A percentile compares a stretch with the other conserved stretches of the same genome.
Conservation (phyloP, 2,329 filamentous ascomycete genomes). For the Aspergillus novoparasiticus region DNA sequence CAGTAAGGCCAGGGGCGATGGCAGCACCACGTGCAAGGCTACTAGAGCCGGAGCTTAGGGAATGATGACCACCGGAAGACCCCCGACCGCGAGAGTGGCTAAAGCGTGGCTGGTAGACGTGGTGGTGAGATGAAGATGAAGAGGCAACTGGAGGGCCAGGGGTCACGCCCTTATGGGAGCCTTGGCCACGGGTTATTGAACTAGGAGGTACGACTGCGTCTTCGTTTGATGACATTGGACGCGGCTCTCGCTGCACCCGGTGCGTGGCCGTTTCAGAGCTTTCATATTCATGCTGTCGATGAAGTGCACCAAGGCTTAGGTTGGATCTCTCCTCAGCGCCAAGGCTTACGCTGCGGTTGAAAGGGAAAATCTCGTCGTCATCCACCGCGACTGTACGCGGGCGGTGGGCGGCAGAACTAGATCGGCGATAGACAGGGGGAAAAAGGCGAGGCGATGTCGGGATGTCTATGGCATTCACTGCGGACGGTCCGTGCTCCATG, state of each 20-base stretch:
- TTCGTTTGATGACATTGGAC: constrained; percentile 21
- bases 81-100: constrained; percentile 41
- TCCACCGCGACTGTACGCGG: constrained; percentile 41
- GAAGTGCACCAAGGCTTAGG: constrained; percentile 33
- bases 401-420: constrained; percentile 47
- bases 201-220: constrained; percentile 22
- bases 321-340: constrained; percentile 44
- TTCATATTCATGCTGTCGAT: constrained; percentile 38
- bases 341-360: constrained; percentile 50
- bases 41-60: constrained; percentile 43
- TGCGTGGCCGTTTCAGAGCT: constrained; percentile 23
- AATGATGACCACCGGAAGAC: constrained; percentile 39
- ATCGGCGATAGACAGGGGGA: constrained; percentile 44
- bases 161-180: constrained; percentile 22
- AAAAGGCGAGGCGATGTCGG: constrained; percentile 49
- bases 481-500: constrained; percentile 35
- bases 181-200: constrained; percentile 23
- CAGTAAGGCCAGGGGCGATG: constrained; percentile 34
- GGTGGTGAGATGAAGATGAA: constrained; percentile 35
- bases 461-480: constrained; percentile 51
- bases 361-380: constrained; percentile 48
- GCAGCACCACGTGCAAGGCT: constrained; percentile 40
- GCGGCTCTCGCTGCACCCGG: constrained; percentile 21
- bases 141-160: constrained; percentile 32
- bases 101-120: constrained; percentile 42